Evolutionary conservation across 2,329 filamentous ascomycete genomes (phyloP).

Genomic region (Penicillium sp.): DNA sequence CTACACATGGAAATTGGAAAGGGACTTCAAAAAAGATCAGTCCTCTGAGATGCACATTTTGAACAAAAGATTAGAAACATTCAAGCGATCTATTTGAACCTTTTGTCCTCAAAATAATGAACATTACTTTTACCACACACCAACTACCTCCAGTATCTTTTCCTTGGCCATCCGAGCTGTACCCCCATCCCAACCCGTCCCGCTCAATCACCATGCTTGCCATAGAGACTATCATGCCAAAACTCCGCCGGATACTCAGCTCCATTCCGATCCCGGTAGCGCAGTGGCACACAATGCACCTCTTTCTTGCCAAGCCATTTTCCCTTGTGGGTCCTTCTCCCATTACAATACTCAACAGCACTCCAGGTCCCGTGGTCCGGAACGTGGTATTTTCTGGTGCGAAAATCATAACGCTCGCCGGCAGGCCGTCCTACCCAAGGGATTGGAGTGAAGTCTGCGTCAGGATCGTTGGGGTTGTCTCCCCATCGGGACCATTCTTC

Average conservation of each 20-base stretch:
- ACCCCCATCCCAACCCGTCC: neutral
- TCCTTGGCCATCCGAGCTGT: neutral
- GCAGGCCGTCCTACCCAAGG: slow-evolving; percentile 22
- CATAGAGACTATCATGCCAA: slow-evolving; percentile 29
- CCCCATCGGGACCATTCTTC: slow-evolving; percentile 19
- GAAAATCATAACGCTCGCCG: slow-evolving; percentile 34
- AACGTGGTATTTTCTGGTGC: slow-evolving; percentile 30
- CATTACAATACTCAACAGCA: slow-evolving; percentile 31
- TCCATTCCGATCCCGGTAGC: slow-evolving; percentile 28
- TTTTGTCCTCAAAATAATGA: neutral
- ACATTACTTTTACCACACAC: neutral
- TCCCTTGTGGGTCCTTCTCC: neutral
- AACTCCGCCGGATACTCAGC: slow-evolving; percentile 18
- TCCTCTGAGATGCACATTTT: neutral
- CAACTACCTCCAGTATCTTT: neutral
- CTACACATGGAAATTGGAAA: neutral
- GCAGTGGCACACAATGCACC: slow-evolving; percentile 25
- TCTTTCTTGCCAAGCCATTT: slow-evolving; percentile 9
- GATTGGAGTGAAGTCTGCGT: slow-evolving; percentile 9
- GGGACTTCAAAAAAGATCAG: neutral
- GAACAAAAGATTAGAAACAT: neutral
- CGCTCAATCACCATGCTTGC: slow-evolving; percentile 13
- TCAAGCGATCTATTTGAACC: neutral
- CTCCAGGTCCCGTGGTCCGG: slow-evolving; percentile 34
- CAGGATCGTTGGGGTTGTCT: slow-evolving; percentile 2